These are phyloP conservation scores for Candida tallmaniae DNA, from an alignment of 805 yeast species.

Conservation along the genomic window DNA sequence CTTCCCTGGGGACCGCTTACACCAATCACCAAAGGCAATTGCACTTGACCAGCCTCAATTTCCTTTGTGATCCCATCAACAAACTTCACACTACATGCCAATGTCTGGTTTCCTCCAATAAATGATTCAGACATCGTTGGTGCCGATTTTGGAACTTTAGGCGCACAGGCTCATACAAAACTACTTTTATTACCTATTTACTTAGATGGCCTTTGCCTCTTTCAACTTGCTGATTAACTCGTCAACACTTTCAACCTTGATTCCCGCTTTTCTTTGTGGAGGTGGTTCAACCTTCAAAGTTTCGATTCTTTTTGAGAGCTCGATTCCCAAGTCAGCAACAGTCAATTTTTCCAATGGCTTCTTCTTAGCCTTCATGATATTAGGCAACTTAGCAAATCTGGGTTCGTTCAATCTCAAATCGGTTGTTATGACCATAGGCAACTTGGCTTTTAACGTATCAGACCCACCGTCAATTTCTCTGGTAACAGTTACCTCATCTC, in stretches of 20 bases:
- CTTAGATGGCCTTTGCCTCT: conserved; percentile 54
- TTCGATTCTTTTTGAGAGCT: conserved; percentile 59
- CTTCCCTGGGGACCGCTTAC: conserved; percentile 77
- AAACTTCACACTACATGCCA: neutral
- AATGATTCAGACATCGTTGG: no score
- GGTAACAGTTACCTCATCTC: conserved; percentile 62
- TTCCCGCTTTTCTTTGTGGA: conserved; percentile 73
- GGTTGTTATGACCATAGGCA: conserved; percentile 86
- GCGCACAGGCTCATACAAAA: no score
- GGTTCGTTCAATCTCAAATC: conserved; percentile 94
- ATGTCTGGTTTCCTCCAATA: neutral
- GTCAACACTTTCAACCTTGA: conserved; percentile 75
- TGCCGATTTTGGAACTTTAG: no score
- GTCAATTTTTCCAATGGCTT: conserved; percentile 74
- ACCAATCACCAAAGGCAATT: conserved; percentile 22
- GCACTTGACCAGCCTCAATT: neutral
- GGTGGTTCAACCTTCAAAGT: conserved; percentile 80
- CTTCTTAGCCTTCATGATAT: conserved; percentile 97
- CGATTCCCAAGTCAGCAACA: conserved; percentile 65
- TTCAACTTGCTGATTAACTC: conserved; percentile 76
- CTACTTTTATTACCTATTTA: no score
- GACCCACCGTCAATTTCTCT: conserved; percentile 96
- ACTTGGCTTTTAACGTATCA: conserved; percentile 68
- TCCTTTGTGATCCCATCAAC: neutral
- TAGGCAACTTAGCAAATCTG: conserved; percentile 91